Evolutionary conservation across 306 rosid species (phyloP).

Genomic region (Benincasa hispida): DNA sequence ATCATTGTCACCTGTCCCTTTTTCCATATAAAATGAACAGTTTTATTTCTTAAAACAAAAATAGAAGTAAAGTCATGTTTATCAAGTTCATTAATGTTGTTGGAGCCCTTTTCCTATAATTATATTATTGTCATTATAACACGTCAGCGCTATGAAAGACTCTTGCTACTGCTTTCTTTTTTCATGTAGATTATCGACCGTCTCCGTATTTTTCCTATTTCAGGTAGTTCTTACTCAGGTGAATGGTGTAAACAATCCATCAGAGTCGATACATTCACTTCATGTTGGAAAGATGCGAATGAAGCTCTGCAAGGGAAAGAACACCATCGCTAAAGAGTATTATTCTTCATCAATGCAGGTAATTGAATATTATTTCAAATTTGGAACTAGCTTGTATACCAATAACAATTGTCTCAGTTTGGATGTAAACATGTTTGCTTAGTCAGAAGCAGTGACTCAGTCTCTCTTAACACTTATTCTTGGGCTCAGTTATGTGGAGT

Average conservation of each 20-base stretch:
- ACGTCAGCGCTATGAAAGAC: not conserved
- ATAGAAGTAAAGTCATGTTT: not conserved
- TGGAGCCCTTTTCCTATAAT: not conserved
- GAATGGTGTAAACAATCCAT: conserved; percentile 45
- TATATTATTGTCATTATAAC: not conserved
- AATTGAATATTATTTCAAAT: conserved; percentile 1
- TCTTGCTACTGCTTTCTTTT: not conserved
- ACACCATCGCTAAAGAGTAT: conserved; percentile 63
- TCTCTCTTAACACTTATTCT: conserved; percentile 3
- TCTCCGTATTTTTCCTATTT: conserved; percentile 8
- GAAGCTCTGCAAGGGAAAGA: conserved; percentile 62
- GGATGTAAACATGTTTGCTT: not conserved
- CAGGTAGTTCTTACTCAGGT: conserved; percentile 80
- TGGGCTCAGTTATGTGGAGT: conserved; percentile 71
- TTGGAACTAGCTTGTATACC: not conserved
- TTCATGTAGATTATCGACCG: not conserved
- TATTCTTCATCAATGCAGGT: conserved; percentile 89
- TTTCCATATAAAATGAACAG: not conserved
- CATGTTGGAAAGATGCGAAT: conserved; percentile 90
- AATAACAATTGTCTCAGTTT: not conserved
- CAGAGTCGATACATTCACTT: conserved; percentile 67
- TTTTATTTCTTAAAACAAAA: not conserved
- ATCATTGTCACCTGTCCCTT: not conserved
- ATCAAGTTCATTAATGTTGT: not conserved
- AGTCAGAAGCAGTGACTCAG: too few species aligned